These are phyloP conservation scores for Mycena sanguinolenta DNA, from an alignment of 768 basidiomycete species.

Conservation along the genomic window DNA sequence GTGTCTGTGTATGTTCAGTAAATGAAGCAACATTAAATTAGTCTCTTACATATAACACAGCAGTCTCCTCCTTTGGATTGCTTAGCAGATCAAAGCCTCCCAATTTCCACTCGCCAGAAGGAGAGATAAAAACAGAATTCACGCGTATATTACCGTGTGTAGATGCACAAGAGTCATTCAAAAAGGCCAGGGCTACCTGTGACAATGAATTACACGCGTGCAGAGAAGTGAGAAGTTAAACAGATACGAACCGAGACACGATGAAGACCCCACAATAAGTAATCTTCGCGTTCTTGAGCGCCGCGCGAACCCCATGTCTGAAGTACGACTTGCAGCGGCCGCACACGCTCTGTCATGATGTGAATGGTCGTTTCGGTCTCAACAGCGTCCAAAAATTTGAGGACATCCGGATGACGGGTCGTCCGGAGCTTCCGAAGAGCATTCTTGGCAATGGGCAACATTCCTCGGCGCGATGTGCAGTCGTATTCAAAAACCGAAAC, in stretches of 20 bases:
- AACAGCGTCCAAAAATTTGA: conserved; percentile 94
- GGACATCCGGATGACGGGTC: conserved; percentile 94
- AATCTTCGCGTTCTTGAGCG: conserved; percentile 82
- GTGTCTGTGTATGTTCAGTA: conserved; percentile 61
- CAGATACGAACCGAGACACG: conserved; percentile 79
- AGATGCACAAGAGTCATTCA: conserved; percentile 86
- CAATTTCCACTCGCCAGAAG: conserved; percentile 96
- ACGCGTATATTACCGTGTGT: conserved; percentile 86
- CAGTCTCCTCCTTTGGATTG: conserved; percentile 81
- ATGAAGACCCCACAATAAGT: conserved; percentile 94
- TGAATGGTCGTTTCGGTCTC: conserved; percentile 90
- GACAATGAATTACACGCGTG: conserved; percentile 25
- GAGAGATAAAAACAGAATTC: conserved; percentile 90
- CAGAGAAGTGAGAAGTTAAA: conserved; percentile 4
- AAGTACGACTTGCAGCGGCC: conserved; percentile 76
- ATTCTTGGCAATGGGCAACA: conserved; percentile 87
- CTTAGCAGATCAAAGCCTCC: conserved; percentile 95
- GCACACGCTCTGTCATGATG: conserved; percentile 95
- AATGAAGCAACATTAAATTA: conserved; percentile 15
- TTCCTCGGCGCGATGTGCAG: conserved; percentile 68
- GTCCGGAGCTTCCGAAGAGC: conserved; percentile 90
- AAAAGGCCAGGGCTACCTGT: conserved; percentile 89
- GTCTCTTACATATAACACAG: conserved; percentile 83
- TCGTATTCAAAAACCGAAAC: conserved; percentile 97
- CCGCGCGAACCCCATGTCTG: conserved; percentile 73